Evolutionary conservation across 1,139 yeast genomes (phyloP).

Genomic region (Nakaseomyces uthaithaninus): DNA sequence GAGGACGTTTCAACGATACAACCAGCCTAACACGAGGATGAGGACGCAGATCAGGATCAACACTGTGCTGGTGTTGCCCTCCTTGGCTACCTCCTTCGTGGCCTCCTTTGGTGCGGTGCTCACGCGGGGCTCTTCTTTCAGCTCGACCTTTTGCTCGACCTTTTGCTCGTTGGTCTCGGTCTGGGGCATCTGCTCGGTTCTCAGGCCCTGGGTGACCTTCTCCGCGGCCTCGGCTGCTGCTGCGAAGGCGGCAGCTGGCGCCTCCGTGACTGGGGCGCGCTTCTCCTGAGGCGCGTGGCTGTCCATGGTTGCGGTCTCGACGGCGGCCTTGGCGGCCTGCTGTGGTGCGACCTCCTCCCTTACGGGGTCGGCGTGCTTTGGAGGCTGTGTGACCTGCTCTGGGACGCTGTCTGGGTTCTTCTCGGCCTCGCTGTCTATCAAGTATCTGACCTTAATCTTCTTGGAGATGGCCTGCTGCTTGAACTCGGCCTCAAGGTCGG

Average conservation of each 20-base stretch:
- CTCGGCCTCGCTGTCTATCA: constrained; percentile 19
- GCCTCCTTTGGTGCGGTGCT: constrained; percentile 6
- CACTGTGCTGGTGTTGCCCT: constrained; percentile 30
- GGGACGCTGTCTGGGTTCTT: constrained; percentile 7
- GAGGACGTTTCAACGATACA: constrained; percentile 44
- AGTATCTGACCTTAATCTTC: constrained; percentile 71
- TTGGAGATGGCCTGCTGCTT: constrained; percentile 56
- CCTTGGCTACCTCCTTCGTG: constrained; percentile 34
- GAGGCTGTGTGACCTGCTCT: background rate
- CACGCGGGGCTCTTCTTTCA: constrained; percentile 7
- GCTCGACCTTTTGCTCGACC: constrained; percentile 4
- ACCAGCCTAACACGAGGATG: constrained; percentile 56
- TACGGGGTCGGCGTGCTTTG: constrained; percentile 2
- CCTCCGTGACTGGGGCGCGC: background rate
- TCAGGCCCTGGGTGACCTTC: background rate
- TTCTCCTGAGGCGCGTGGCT: constrained; percentile 1
- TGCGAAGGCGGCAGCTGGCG: constrained; percentile 4
- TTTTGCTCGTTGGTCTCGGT: background rate
- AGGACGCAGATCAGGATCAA: constrained; percentile 45
- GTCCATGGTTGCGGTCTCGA: constrained; percentile 5
- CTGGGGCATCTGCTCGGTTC: constrained; percentile 1
- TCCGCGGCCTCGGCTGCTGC: constrained; percentile 3
- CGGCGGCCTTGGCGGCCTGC: constrained; percentile 9
- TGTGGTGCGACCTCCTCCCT: background rate
- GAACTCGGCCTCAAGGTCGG: constrained; percentile 54